Conservation (phyloP, 805 yeast genomes). For the Osmozyma mogii region DNA sequence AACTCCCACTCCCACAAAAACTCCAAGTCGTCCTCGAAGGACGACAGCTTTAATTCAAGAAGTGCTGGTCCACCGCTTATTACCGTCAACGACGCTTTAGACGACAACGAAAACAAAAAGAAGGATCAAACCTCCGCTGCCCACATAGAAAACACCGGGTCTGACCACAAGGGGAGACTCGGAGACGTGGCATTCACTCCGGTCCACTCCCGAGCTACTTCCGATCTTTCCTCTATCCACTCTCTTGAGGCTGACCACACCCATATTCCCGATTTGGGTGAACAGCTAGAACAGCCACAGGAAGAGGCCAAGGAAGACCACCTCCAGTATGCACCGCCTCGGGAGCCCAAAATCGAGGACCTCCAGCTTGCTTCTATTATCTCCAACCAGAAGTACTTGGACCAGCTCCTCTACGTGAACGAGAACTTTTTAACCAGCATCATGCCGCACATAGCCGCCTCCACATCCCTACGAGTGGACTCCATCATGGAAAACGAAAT, state of each 20-base stretch:
- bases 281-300: too few relatives aligned
- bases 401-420: slow-evolving; percentile 2
- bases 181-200: background rate
- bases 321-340: slow-evolving; percentile 1
- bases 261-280: too few relatives aligned
- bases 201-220: background rate
- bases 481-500: slow-evolving; percentile 3
- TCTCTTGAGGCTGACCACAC: too few relatives aligned
- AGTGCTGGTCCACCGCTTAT: background rate
- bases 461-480: slow-evolving; percentile 3
- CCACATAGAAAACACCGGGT: too few relatives aligned
- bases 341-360: slow-evolving; percentile 2
- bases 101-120: too few relatives aligned
- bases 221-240: too few relatives aligned
- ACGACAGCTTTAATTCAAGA: background rate
- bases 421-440: slow-evolving; percentile 6
- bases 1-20: slow-evolving; percentile 1
- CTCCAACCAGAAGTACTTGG: slow-evolving; percentile 1
- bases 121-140: too few relatives aligned
- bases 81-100: background rate
- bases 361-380: slow-evolving; percentile 1
- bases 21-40: background rate
- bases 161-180: too few relatives aligned
- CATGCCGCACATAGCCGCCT: slow-evolving; percentile 5
- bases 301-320: background rate